phyloP scores from a whole-genome alignment of 768 basidiomycete species.

The Lyophyllum decastes region DNA sequence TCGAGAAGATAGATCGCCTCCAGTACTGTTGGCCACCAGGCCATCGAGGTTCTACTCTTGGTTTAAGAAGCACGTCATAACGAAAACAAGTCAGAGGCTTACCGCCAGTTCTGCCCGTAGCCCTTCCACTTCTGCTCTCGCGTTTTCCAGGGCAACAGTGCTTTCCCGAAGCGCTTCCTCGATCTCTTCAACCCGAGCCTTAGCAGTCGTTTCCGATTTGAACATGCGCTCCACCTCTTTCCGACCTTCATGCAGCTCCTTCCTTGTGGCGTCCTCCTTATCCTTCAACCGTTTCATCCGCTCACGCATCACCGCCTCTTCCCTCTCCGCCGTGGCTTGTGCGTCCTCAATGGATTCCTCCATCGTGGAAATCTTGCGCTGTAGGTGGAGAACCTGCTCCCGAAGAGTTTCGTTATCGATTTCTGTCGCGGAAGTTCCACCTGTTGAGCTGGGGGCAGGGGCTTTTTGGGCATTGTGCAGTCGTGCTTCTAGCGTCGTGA shows the following conservation, averaged over 20 bases:
- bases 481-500: conserved; percentile 54
- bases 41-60: conserved; percentile 63
- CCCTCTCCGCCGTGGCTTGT: conserved; percentile 67
- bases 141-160: conserved; percentile 83
- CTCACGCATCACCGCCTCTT: conserved; percentile 64
- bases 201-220: conserved; percentile 62
- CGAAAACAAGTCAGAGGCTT: conserved; percentile 28
- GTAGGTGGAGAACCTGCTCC: conserved; percentile 88
- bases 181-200: conserved; percentile 75
- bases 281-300: conserved; percentile 70
- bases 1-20: conserved; percentile 45
- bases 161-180: conserved; percentile 91
- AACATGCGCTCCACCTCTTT: conserved; percentile 64
- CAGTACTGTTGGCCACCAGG: conserved; percentile 43
- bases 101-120: conserved; percentile 74
- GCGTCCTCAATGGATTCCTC: conserved; percentile 88
- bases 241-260: conserved; percentile 68
- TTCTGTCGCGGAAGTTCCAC: conserved; percentile 69
- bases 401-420: conserved; percentile 94
- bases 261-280: conserved; percentile 68
- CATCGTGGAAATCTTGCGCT: conserved; percentile 69
- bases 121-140: conserved; percentile 86
- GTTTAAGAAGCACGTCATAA: conserved; percentile 1
- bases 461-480: conserved; percentile 28
- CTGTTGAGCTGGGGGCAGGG: conserved; percentile 28